phyloP scores from a whole-genome alignment of 75 land plant genomes.

The Chamaecyparis obtusa region DNA sequence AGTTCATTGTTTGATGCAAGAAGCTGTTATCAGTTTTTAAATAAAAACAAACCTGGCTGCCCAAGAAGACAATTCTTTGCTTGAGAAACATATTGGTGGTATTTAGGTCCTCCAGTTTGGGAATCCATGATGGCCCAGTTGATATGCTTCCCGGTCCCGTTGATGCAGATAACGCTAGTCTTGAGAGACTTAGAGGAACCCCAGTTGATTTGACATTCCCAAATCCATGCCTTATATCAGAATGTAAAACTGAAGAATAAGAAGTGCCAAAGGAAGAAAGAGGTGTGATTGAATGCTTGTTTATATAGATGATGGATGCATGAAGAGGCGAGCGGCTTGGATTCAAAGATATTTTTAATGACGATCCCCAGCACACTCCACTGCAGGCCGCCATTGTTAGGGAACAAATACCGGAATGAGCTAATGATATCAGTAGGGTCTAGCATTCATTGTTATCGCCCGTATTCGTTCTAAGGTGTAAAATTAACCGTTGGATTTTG shows the following conservation, averaged over 20 bases:
- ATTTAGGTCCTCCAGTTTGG: constrained; percentile 70
- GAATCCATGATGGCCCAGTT: constrained; percentile 23
- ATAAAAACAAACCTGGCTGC: constrained; percentile 63
- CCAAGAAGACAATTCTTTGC: constrained; percentile 87
- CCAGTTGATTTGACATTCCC: not conserved
- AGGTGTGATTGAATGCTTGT: not conserved
- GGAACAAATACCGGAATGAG: not conserved
- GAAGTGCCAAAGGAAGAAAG: not conserved
- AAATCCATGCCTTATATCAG: not conserved
- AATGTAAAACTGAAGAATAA: not conserved
- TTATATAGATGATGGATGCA: not conserved
- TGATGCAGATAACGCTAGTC: not conserved
- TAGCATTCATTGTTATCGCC: not conserved
- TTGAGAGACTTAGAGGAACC: not conserved
- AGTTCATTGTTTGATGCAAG: not conserved
- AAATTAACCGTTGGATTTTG: too few relatives aligned
- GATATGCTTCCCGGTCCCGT: not conserved
- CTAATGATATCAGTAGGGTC: not conserved
- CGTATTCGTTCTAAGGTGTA: too few relatives aligned
- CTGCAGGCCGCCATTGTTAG: not conserved
- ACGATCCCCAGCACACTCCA: not conserved
- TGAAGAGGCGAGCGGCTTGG: not conserved
- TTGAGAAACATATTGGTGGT: constrained; percentile 73
- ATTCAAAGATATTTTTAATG: not conserved
- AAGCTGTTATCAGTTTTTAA: not conserved